These are phyloP conservation scores for Boletus speciosus DNA, from an alignment of 768 basidiomycete genomes.

Conservation along the genomic window DNA sequence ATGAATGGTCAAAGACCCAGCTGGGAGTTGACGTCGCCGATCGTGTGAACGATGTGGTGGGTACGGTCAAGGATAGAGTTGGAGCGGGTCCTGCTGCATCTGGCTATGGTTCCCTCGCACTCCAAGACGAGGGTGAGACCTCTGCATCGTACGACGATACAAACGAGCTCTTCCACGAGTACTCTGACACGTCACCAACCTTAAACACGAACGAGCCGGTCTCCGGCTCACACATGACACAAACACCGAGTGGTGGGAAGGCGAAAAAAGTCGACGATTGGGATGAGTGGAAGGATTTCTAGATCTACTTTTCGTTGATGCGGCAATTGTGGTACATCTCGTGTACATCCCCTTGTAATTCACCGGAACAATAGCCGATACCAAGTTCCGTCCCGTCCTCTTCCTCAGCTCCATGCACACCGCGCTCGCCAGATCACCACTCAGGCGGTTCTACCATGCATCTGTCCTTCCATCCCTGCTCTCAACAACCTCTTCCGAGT, in stretches of 20 bases:
- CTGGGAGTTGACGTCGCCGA: slow-evolving; percentile 85
- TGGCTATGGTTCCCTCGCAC: slow-evolving; percentile 48
- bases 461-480: slow-evolving; percentile 70
- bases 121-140: slow-evolving; percentile 49
- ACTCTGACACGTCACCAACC: slow-evolving; percentile 18
- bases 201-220: slow-evolving; percentile 11
- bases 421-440: slow-evolving; percentile 13
- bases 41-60: slow-evolving; percentile 68
- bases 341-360: background rate
- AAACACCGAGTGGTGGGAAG: slow-evolving; percentile 8
- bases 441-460: slow-evolving; percentile 54
- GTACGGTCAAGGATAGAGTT: slow-evolving; percentile 56
- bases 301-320: slow-evolving; percentile 18
- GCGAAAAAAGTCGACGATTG: slow-evolving; percentile 52
- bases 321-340: too few relatives aligned
- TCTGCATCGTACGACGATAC: slow-evolving; percentile 62
- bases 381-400: slow-evolving; percentile 24
- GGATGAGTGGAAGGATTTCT: slow-evolving; percentile 84
- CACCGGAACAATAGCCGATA: slow-evolving; percentile 10
- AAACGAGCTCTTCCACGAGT: slow-evolving; percentile 56
- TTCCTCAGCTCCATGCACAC: background rate
- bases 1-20: slow-evolving; percentile 72
- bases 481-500: slow-evolving; percentile 69
- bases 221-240: slow-evolving; percentile 4
- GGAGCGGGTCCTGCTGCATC: slow-evolving; percentile 51